A percentile compares a stretch with the other conserved stretches of the same genome.
Evolutionary conservation across 176 grass and related monocot genomes (phyloP).

Genomic region (Aegilops umbellulata): DNA sequence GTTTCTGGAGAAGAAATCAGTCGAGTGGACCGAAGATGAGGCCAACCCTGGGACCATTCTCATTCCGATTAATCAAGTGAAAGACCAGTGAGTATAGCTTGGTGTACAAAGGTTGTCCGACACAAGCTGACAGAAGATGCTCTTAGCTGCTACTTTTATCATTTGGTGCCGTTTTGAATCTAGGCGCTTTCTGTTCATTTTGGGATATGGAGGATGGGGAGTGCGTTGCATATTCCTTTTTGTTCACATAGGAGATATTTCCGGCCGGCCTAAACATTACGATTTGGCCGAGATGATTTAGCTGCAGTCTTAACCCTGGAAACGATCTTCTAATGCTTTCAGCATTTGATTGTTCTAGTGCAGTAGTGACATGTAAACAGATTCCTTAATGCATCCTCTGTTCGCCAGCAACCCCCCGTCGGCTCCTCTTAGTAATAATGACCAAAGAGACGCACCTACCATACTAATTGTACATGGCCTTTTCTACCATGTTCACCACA

Average conservation of each 20-base stretch:
- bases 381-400: neutral
- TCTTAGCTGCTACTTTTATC: conserved; percentile 8
- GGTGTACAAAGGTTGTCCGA: conserved; percentile 1
- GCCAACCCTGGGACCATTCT: conserved; percentile 43
- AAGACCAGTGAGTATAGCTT: conserved; percentile 34
- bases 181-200: neutral
- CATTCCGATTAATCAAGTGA: conserved; percentile 61
- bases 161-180: conserved; percentile 1
- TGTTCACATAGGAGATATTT: neutral
- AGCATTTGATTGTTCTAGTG: too few species aligned
- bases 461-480: too few species aligned
- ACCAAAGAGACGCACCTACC: too few species aligned
- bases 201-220: neutral
- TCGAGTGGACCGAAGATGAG: conserved; percentile 69
- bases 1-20: conserved; percentile 68
- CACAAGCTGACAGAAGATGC: conserved; percentile 21
- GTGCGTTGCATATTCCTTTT: conserved; percentile 19
- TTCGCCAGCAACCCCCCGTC: too few species aligned
- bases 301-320: neutral
- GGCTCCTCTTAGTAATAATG: too few species aligned
- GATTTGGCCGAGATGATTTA: neutral
- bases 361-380: neutral
- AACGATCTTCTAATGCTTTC: neutral
- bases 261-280: neutral
- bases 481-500: too few species aligned